Conservation (phyloP, 2,329 filamentous ascomycete species). For the Fusarium odoratissimum region DNA sequence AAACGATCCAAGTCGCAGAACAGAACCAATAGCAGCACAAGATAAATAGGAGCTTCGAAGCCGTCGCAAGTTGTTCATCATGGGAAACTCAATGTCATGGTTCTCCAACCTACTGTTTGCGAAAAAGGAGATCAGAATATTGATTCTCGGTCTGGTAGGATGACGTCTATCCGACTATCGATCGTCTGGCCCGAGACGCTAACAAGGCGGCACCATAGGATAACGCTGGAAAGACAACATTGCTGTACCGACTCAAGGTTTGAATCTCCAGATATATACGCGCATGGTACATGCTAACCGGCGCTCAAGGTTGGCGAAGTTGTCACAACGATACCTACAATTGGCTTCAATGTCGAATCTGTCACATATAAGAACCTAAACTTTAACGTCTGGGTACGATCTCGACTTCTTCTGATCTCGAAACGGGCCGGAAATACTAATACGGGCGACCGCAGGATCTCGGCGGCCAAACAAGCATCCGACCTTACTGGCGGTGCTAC, state of each 20-base stretch:
- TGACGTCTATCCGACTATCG: constrained; percentile 29
- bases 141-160: constrained; percentile 89
- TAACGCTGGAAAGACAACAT: constrained; percentile 97
- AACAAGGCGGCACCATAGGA: constrained; percentile 67
- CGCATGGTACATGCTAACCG: constrained; percentile 23
- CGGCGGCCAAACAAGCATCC: constrained; percentile 97
- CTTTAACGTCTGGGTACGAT: constrained; percentile 95
- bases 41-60: constrained; percentile 20
- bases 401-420: background rate
- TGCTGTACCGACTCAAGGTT: constrained; percentile 96
- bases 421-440: constrained; percentile 10
- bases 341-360: constrained; percentile 99
- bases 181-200: constrained; percentile 31
- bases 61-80: constrained; percentile 53
- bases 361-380: constrained; percentile 98
- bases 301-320: constrained; percentile 88
- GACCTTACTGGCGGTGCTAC: constrained; percentile 99
- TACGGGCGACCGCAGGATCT: constrained; percentile 71
- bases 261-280: constrained; percentile 8
- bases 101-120: constrained; percentile 81
- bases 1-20: constrained; percentile 2
- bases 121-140: constrained; percentile 97
- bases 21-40: constrained; percentile 2
- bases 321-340: constrained; percentile 98
- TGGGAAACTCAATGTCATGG: constrained; percentile 75